These are phyloP conservation scores for Bruguiera sexangula DNA, from an alignment of 345 rosid genomes.

Conservation along the genomic window DNA sequence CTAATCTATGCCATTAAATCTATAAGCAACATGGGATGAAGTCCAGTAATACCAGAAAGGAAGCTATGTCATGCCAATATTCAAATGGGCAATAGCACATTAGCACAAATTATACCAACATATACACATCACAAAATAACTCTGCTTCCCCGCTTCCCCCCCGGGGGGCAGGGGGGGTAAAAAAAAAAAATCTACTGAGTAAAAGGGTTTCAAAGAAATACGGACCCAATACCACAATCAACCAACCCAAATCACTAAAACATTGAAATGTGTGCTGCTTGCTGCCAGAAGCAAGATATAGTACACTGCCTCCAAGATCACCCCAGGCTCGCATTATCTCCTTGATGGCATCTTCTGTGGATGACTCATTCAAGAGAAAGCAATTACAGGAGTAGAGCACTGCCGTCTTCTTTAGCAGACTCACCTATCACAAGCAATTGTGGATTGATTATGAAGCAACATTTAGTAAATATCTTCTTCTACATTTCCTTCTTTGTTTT, in stretches of 20 bases:
- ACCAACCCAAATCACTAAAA: slow-evolving; percentile 31
- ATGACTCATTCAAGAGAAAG: slow-evolving; percentile 37
- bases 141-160: background rate
- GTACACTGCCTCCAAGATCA: slow-evolving; percentile 33
- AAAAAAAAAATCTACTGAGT: background rate
- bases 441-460: background rate
- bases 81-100: too few relatives aligned
- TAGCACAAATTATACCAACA: too few relatives aligned
- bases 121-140: background rate
- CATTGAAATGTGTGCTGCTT: slow-evolving; percentile 24
- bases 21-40: too few relatives aligned
- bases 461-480: background rate
- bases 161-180: too few relatives aligned
- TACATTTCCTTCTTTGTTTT: background rate
- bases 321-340: slow-evolving; percentile 40
- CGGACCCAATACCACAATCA: slow-evolving; percentile 47
- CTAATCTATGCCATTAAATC: too few relatives aligned
- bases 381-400: slow-evolving; percentile 38
- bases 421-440: slow-evolving; percentile 32
- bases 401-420: slow-evolving; percentile 37
- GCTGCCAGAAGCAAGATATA: slow-evolving; percentile 41
- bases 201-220: slow-evolving; percentile 3
- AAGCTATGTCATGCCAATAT: too few relatives aligned
- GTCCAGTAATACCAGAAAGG: too few relatives aligned
- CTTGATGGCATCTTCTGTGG: slow-evolving; percentile 24